Evolutionary conservation across 1,139 yeast species (phyloP).

Genomic region (Protomyces inundatus): DNA sequence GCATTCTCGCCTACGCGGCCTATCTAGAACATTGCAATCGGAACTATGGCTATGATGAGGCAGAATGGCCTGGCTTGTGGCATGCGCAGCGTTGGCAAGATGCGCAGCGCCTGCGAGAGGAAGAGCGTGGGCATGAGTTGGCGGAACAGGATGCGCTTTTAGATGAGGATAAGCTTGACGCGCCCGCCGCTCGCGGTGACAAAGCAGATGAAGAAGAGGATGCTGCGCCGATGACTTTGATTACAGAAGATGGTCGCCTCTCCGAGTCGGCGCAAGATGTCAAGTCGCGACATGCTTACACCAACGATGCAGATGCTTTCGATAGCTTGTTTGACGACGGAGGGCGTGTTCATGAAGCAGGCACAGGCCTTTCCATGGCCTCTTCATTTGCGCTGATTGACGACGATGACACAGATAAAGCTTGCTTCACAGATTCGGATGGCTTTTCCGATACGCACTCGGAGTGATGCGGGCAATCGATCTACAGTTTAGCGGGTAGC

Average conservation of each 20-base stretch:
- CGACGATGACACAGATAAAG: background rate
- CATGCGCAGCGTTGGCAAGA: background rate
- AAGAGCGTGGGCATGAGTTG: background rate
- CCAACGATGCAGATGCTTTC: no score
- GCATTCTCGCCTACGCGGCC: background rate
- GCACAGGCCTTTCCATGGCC: background rate
- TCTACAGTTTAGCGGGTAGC: no score
- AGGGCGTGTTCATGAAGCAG: background rate
- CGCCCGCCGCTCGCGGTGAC: background rate
- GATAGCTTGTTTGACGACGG: background rate
- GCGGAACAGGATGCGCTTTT: background rate
- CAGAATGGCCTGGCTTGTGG: background rate
- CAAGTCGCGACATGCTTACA: background rate
- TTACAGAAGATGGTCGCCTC: background rate
- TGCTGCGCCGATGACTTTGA: background rate
- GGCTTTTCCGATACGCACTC: background rate
- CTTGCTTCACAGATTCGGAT: background rate
- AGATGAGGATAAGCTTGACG: no score
- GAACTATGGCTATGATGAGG: background rate
- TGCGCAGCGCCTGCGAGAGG: background rate
- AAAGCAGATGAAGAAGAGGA: background rate
- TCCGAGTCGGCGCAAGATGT: background rate
- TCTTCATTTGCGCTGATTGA: background rate
- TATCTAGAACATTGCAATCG: background rate
- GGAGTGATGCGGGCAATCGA: background rate